phyloP scores from a whole-genome alignment of 305 asterid genomes.

The Fraxinus latifolia region DNA sequence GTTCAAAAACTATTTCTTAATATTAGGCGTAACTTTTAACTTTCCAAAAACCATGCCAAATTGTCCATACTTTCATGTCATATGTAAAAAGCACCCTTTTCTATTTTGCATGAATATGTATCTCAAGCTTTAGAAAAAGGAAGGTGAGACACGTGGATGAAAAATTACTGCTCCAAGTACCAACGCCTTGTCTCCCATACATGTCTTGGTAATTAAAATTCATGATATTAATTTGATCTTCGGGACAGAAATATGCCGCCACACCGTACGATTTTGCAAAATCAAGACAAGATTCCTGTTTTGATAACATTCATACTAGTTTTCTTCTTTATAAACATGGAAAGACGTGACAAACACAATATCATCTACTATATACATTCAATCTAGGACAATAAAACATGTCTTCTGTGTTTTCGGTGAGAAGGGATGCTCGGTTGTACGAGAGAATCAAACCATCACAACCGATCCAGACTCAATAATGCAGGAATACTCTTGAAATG shows the following conservation, averaged over 20 bases:
- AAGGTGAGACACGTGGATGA: slow-evolving; percentile 33
- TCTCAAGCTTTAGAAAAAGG: slow-evolving; percentile 26
- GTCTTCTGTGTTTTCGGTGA: neutral
- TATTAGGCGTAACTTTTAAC: neutral
- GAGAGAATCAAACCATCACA: neutral
- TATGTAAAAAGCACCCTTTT: neutral
- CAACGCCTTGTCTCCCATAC: slow-evolving; percentile 28
- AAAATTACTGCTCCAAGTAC: slow-evolving; percentile 31
- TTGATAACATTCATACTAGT: neutral
- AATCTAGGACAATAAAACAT: neutral
- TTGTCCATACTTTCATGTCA: no score
- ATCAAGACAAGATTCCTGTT: neutral
- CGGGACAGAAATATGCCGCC: neutral
- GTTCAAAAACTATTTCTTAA: no score
- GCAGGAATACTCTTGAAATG: neutral
- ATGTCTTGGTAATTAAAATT: neutral
- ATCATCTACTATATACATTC: neutral
- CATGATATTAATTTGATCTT: neutral
- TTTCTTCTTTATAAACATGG: neutral
- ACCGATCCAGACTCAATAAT: neutral
- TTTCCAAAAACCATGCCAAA: no score
- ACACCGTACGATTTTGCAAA: neutral
- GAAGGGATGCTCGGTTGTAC: neutral
- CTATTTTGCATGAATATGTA: neutral
- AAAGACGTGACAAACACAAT: neutral